Conservation (phyloP, 2,329 filamentous ascomycete genomes). For the Ophiostoma quercus region DNA sequence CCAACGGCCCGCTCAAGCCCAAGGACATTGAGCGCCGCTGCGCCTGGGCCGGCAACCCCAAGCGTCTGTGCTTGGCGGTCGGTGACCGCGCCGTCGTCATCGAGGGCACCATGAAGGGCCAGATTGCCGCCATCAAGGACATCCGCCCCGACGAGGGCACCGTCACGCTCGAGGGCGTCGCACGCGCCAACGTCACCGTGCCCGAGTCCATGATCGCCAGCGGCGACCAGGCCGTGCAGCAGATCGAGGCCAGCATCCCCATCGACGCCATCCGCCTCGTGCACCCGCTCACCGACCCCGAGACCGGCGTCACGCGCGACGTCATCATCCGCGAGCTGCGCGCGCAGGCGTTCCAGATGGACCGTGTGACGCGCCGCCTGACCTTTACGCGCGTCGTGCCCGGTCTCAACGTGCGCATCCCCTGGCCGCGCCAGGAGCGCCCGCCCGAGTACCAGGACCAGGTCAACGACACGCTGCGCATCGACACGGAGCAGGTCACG, state of each 20-base stretch:
- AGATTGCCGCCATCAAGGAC: slow-evolving; percentile 66
- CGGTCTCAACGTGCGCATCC: slow-evolving; percentile 66
- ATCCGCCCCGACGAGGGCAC: slow-evolving; percentile 53
- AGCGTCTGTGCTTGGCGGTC: slow-evolving; percentile 56
- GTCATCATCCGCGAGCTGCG: slow-evolving; percentile 70
- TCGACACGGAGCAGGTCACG: slow-evolving; percentile 67
- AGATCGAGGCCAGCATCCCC: slow-evolving; percentile 54
- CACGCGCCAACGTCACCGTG: slow-evolving; percentile 52
- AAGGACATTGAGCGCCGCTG: slow-evolving; percentile 40
- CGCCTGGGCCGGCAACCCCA: slow-evolving; percentile 51
- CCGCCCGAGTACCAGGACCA: slow-evolving; percentile 50
- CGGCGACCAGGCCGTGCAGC: slow-evolving; percentile 39
- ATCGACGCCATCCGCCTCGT: slow-evolving; percentile 76
- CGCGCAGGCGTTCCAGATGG: slow-evolving; percentile 45
- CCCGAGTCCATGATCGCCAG: slow-evolving; percentile 38
- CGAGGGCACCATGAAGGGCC: slow-evolving; percentile 72
- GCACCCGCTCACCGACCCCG: slow-evolving; percentile 62
- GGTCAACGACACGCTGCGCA: slow-evolving; percentile 65
- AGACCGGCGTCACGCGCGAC: slow-evolving; percentile 62
- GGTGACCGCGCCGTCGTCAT: slow-evolving; percentile 80
- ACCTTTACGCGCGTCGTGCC: slow-evolving; percentile 58
- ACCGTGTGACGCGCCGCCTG: slow-evolving; percentile 46
- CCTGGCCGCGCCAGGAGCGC: slow-evolving; percentile 59
- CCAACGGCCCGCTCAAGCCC: slow-evolving; percentile 25
- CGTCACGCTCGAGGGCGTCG: slow-evolving; percentile 57